Conservation (phyloP, 2,329 filamentous ascomycete species). For the Chrysoporthe deuterocubensis region DNA sequence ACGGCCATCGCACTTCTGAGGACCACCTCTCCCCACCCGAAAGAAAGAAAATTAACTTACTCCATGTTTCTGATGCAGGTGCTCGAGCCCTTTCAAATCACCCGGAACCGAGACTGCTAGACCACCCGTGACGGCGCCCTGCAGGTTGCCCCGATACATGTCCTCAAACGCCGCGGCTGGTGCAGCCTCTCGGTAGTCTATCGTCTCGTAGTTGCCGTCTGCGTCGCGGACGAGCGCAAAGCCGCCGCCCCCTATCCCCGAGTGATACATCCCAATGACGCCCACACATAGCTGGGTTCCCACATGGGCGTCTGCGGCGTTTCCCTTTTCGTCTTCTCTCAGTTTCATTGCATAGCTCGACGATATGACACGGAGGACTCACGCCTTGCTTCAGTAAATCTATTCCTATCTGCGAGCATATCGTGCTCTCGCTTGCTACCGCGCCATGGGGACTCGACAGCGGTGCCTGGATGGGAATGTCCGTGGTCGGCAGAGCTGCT, state of each 20-base stretch:
- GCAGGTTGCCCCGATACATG: slow-evolving; percentile 78
- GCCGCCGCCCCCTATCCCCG: slow-evolving; percentile 86
- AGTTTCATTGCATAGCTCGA: background rate
- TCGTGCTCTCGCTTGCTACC: slow-evolving; percentile 69
- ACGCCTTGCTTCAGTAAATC: slow-evolving; percentile 61
- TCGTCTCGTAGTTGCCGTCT: slow-evolving; percentile 78
- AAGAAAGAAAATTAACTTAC: slow-evolving; percentile 38
- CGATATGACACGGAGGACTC: slow-evolving; percentile 32
- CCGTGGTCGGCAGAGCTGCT: slow-evolving; percentile 12
- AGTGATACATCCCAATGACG: slow-evolving; percentile 76
- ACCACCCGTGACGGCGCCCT: slow-evolving; percentile 71
- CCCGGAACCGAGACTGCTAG: slow-evolving; percentile 74
- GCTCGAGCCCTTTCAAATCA: slow-evolving; percentile 77
- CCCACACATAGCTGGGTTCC: slow-evolving; percentile 77
- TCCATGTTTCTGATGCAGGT: slow-evolving; percentile 75
- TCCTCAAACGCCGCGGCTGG: slow-evolving; percentile 79
- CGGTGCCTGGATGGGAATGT: slow-evolving; percentile 13
- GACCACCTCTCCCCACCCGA: too few species aligned
- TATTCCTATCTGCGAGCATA: slow-evolving; percentile 72
- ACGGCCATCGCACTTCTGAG: background rate
- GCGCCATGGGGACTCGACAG: slow-evolving; percentile 53
- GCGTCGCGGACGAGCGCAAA: slow-evolving; percentile 80
- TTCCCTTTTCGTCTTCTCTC: slow-evolving; percentile 53
- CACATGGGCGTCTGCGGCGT: slow-evolving; percentile 77
- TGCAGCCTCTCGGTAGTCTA: slow-evolving; percentile 90